These are phyloP conservation scores for Hyphodiscus hymeniophilus DNA, from an alignment of 495 filamentous ascomycete genomes.

Conservation along the genomic window DNA sequence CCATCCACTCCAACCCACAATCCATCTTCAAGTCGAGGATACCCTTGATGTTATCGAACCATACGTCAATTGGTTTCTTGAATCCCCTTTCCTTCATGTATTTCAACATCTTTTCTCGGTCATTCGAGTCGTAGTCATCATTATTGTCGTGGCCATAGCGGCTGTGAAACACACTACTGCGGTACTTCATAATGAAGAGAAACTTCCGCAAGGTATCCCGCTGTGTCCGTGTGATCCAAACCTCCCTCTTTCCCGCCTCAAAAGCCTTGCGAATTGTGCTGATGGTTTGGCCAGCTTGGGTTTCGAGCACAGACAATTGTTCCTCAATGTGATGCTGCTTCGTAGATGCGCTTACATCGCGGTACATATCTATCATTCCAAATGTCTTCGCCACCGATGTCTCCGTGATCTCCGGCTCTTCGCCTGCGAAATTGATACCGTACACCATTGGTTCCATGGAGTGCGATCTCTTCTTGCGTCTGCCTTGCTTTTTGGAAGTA, in stretches of 20 bases:
- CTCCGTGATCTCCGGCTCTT: slow-evolving; percentile 8
- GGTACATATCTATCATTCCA: slow-evolving; percentile 16
- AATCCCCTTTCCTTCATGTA: slow-evolving; percentile 40
- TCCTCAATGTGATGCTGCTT: slow-evolving; percentile 11
- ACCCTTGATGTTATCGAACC: slow-evolving; percentile 37
- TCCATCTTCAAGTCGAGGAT: slow-evolving; percentile 42
- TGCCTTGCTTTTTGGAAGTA: slow-evolving; percentile 7
- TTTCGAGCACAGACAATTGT: slow-evolving; percentile 12
- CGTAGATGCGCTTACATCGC: slow-evolving; percentile 6
- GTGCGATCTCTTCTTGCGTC: slow-evolving; percentile 8
- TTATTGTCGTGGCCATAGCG: slow-evolving; percentile 28
- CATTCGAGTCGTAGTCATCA: slow-evolving; percentile 33
- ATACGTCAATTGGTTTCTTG: slow-evolving; percentile 39
- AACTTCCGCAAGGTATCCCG: slow-evolving; percentile 40
- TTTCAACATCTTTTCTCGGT: slow-evolving; percentile 28
- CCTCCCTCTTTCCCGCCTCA: slow-evolving; percentile 8
- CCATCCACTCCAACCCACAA: slow-evolving; percentile 26
- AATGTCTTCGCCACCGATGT: slow-evolving; percentile 9
- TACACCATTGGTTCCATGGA: slow-evolving; percentile 4
- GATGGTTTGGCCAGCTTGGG: slow-evolving; percentile 8
- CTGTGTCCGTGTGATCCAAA: slow-evolving; percentile 34
- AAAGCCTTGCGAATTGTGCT: slow-evolving; percentile 11
- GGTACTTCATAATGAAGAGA: slow-evolving; percentile 47
- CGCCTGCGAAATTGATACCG: slow-evolving; percentile 3
- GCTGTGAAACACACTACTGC: slow-evolving; percentile 27